phyloP scores from a whole-genome alignment of 1,139 yeast genomes.

The Kurtzmaniella quercitrusa region DNA sequence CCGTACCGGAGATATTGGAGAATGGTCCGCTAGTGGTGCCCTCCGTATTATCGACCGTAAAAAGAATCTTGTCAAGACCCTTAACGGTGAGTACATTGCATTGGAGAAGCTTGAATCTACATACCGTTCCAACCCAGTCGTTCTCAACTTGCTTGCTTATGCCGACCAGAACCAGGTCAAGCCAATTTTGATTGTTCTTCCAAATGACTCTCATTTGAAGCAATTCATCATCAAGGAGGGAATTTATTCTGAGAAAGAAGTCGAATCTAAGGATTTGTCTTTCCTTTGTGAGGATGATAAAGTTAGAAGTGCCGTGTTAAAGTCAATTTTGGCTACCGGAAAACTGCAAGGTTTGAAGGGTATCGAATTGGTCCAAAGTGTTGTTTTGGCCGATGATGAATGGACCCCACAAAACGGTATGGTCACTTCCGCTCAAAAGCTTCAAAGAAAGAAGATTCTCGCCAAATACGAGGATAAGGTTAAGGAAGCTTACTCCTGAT shows the following conservation, averaged over 20 bases:
- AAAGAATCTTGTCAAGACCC: slow-evolving; percentile 93
- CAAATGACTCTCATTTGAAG: slow-evolving; percentile 66
- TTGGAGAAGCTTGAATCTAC: slow-evolving; percentile 84
- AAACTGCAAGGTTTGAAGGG: slow-evolving; percentile 77
- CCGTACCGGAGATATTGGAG: slow-evolving; percentile 95
- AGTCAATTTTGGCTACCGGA: slow-evolving; percentile 70
- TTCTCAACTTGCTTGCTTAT: slow-evolving; percentile 82
- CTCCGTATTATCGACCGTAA: slow-evolving; percentile 87
- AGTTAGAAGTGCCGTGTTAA: slow-evolving; percentile 51
- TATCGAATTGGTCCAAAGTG: slow-evolving; percentile 79
- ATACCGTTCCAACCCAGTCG: slow-evolving; percentile 79
- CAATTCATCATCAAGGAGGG: slow-evolving; percentile 52
- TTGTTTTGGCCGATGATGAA: slow-evolving; percentile 79
- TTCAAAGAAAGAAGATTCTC: slow-evolving; percentile 90
- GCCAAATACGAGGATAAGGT: slow-evolving; percentile 57
- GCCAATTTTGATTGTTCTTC: slow-evolving; percentile 89
- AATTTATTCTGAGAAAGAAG: slow-evolving; percentile 44
- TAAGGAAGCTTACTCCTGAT: slow-evolving; percentile 46
- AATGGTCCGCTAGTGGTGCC: slow-evolving; percentile 81
- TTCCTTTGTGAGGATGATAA: slow-evolving; percentile 51
- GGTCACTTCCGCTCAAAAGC: slow-evolving; percentile 93
- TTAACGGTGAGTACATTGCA: slow-evolving; percentile 97
- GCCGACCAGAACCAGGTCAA: slow-evolving; percentile 85
- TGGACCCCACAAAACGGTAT: slow-evolving; percentile 98
- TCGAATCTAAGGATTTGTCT: slow-evolving; percentile 46